phyloP scores from a whole-genome alignment of 257 asterid genomes.

The Solanum ahanhuiri region DNA sequence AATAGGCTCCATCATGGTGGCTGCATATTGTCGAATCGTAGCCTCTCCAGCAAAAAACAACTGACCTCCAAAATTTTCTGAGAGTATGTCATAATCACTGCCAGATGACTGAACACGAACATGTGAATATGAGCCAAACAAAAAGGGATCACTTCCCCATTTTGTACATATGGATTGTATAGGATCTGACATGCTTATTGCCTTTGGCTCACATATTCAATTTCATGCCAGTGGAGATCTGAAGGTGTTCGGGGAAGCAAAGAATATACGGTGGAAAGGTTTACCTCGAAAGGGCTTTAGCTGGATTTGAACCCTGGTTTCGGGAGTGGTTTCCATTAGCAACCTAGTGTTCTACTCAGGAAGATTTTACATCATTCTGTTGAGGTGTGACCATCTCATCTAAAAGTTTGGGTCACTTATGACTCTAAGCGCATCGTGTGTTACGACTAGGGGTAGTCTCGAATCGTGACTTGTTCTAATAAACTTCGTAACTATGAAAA shows the following conservation, averaged over 20 bases:
- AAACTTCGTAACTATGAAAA: no score
- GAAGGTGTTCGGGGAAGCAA: background rate
- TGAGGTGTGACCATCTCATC: no score
- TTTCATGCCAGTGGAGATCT: background rate
- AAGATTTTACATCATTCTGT: no score
- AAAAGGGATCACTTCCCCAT: slow-evolving; percentile 68
- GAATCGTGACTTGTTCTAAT: no score
- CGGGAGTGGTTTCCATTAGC: no score
- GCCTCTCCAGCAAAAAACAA: slow-evolving; percentile 81
- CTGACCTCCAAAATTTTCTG: slow-evolving; percentile 42
- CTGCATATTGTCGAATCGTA: slow-evolving; percentile 63
- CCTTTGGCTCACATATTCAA: slow-evolving; percentile 50
- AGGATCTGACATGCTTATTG: slow-evolving; percentile 54
- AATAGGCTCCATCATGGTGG: slow-evolving; percentile 85
- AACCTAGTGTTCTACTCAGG: no score
- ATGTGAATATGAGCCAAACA: slow-evolving; percentile 73
- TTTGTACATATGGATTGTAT: slow-evolving; percentile 70
- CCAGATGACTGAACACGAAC: slow-evolving; percentile 62
- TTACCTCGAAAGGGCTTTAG: background rate
- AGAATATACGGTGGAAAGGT: background rate
- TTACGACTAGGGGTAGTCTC: no score
- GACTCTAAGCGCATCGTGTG: no score
- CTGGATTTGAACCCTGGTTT: no score
- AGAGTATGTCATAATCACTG: slow-evolving; percentile 56
- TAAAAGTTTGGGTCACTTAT: no score